Base-by-base conservation (phyloP, 129 eudicot genomes). In the Kitagawia praeruptora region DNA sequence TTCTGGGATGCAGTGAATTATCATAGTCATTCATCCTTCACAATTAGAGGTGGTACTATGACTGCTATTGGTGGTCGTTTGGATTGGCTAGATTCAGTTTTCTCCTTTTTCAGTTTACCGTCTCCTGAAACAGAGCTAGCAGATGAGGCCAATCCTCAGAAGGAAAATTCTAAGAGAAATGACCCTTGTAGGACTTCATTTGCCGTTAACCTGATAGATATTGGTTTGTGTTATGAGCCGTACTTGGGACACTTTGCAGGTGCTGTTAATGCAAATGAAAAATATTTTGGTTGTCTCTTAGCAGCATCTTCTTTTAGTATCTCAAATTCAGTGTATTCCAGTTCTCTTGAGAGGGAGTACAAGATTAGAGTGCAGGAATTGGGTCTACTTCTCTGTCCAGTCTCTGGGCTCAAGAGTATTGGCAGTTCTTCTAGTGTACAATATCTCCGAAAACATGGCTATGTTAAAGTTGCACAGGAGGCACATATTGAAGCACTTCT, bases 401-500 rank as follows among this genome's bases (percentile, higher is more conserved):
- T 82, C 45, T 82, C 90, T 23, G 84, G 80, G 76, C 49, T 79
- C 74, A 84, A 81, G 80, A 77, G 67, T 73, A 78, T 80, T 16
- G 75, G 82, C 27, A 75, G 80, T 80, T 77, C 76, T 47, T 89
- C 88, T 75, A 76, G 89, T 85, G 91, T 80, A 25, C 86, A 88
- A 40, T 84, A 86, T 86, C 91, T 96, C 51, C 84, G 86, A 51
- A 89, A 84, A 70, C 38, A 66, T 80, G 97, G 96, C 34, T 96
- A 87, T 84, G 92, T 91, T n/a, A 96, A 96, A 84, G 97, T 96
- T 87, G 97, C 97, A 8, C 88, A 88, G 87, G 99, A 86, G 88
- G 86, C 95, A 70, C 88, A 86, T 72, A 70, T 90, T 69, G 96
- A 96, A 84, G 91, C 89, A 54, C 79, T 84, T 77, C 66, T 96